Percentiles rank a stretch among this genome's conserved stretches.
Evolutionary conservation across 139 green algal species (phyloP).

Genomic region (Spirogloea muscicola): DNA sequence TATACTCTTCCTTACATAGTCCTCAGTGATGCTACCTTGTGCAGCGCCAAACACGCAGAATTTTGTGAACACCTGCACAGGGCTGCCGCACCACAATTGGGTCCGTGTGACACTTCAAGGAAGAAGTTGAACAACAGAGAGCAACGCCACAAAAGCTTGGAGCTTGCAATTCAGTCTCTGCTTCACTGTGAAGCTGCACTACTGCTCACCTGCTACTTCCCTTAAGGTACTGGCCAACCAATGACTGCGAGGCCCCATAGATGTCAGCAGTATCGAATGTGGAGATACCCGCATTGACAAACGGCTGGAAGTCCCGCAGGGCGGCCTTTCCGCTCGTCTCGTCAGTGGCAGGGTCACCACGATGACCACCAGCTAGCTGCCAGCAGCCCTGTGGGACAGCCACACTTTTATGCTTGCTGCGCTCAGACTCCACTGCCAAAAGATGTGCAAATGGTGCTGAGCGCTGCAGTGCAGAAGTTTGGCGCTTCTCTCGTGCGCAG

Average conservation of each 20-base stretch:
- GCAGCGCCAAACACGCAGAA: conserved; percentile 68
- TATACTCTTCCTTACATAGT: conserved; percentile 54
- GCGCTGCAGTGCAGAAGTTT: too few species aligned
- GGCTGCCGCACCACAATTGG: too few species aligned
- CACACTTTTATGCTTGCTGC: too few species aligned
- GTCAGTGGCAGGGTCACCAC: conserved; percentile 62
- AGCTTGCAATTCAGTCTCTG: too few species aligned
- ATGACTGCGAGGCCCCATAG: conserved; percentile 74
- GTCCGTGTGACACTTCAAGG: too few species aligned
- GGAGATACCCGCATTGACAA: conserved; percentile 62
- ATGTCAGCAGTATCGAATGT: conserved; percentile 69
- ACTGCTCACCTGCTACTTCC: conserved; percentile 2
- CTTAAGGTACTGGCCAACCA: conserved; percentile 69
- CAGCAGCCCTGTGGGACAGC: too few species aligned
- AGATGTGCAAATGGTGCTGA: too few species aligned
- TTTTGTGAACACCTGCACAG: conserved; percentile 76
- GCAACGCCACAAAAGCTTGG: too few species aligned
- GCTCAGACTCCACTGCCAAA: too few species aligned
- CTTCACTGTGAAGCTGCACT: too few species aligned
- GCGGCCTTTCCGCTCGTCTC: conserved; percentile 64
- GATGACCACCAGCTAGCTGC: conserved; percentile 54
- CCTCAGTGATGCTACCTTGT: conserved; percentile 54
- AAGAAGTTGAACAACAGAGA: too few species aligned
- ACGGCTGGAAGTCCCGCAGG: conserved; percentile 62
- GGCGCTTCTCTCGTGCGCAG: too few species aligned